Base-by-base conservation (phyloP, 2,329 filamentous ascomycete species). In the Alternaria solani region DNA sequence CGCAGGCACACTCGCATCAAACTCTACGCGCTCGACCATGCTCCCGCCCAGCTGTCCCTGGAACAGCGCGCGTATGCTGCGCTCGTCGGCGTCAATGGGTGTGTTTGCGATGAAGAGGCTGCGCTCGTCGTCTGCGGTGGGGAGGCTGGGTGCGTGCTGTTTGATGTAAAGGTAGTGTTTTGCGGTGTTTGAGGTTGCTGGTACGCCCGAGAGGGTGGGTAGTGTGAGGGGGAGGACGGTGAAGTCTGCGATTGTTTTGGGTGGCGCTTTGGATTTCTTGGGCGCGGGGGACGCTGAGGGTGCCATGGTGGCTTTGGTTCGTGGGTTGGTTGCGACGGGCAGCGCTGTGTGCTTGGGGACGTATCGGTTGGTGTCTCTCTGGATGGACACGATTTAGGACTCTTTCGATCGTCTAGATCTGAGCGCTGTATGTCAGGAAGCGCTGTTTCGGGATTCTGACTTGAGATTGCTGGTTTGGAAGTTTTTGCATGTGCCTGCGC, bases 41-140 rank as follows among this genome's bases (percentile, higher is more conserved):
- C 91, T 91, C 0, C 90, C 88, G 8, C 92, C 91, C 0, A 97
- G 85, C 16, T 96, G 86, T 1, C 85, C 83, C 1, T 87, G 81
- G 68, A 98, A 96, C 0, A 98, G 81, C 42, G 88, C 84, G 44
- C 92, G 89, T 42, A 98, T 84, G 70, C 94, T 91, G 1, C 83
- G 78, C 57, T 92, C 89, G 5, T 92, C 96, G 60, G 92, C 89
- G 75, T 97, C 94, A 64, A 90, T 84, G 7, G 95, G 95, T 1
- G 96, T 81, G 72, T 99, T 98, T 65, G 94, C 91, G n/a, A 96
- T 76, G 79, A 97, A 99, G 18, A 99, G 85, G 62, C 91, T 93
- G 69, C 94, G 89, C 77, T 91, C 86, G 55, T 86, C 83, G 7
- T 90, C 91, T 14, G 91, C 88, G 11, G 71, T 74, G 25, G 75